Evolutionary conservation across 1,284 basidiomycete species (phyloP).

Genomic region (Pholiota adiposa): DNA sequence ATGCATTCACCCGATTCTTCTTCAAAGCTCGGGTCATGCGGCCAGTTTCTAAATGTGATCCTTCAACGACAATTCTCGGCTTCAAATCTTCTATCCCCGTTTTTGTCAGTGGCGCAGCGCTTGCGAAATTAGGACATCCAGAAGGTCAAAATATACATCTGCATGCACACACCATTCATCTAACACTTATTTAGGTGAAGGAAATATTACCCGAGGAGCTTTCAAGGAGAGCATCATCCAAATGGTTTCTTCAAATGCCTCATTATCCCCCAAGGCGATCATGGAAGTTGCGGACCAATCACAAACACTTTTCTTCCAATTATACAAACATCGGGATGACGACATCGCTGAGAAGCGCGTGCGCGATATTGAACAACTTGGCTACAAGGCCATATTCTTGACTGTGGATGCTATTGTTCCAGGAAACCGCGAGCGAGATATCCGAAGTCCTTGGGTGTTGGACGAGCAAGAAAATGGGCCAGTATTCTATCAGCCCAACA

Average conservation of each 20-base stretch:
- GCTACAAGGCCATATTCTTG: constrained; percentile 87
- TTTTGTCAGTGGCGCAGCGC: constrained; percentile 86
- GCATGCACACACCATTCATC: not conserved
- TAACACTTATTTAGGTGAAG: constrained; percentile 60
- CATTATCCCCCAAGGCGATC: constrained; percentile 76
- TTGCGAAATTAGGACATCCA: constrained; percentile 92
- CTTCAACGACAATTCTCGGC: constrained; percentile 80
- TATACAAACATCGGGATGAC: constrained; percentile 86
- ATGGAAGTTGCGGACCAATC: constrained; percentile 58
- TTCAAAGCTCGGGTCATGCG: constrained; percentile 84
- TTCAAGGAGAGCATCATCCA: constrained; percentile 80
- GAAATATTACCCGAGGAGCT: constrained; percentile 81
- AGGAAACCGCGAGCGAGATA: constrained; percentile 86
- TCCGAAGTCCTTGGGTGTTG: constrained; percentile 62
- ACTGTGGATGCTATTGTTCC: constrained; percentile 91
- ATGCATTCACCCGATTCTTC: constrained; percentile 80
- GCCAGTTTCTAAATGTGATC: constrained; percentile 70
- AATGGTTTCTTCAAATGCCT: constrained; percentile 90
- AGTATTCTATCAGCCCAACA: constrained; percentile 39
- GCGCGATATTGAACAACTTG: constrained; percentile 69
- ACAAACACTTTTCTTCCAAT: constrained; percentile 83
- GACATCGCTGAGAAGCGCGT: constrained; percentile 73
- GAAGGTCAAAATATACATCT: constrained; percentile 42
- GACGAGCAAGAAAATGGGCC: constrained; percentile 60
- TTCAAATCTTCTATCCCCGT: constrained; percentile 77